Evolutionary conservation across 1,139 yeast genomes (phyloP), one percentile per base, ranked within the genome.

Genomic region (Kodamaea arcana): DNA sequence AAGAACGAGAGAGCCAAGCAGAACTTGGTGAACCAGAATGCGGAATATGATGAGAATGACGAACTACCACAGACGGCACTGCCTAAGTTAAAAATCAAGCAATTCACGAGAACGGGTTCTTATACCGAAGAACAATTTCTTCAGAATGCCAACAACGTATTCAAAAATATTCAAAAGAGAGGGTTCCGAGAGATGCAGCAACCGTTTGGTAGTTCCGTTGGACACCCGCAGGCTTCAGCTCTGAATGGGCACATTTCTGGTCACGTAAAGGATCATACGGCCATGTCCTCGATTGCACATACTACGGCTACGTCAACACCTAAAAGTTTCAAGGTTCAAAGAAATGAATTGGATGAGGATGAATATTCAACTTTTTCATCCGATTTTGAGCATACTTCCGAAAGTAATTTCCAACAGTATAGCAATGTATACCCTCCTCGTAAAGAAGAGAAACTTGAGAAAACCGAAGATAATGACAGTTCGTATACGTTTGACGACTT

Each of bases 291-390:
- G 3, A 41, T 40, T 25, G 33, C 48, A 7, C 52, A 46, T 26
- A 43, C 60, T 1, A 65, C 69, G 1, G 63, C 65, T 8, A 65
- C 71, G 2, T 65, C 71, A 2, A 65, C 72, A 0, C 72, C 72
- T 0, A 62, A 61, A 34, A 50, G 48, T 15, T 47, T 43, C 24
- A 61, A 54, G 37, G n/a, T 8, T 15, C 16, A 30, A 27, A 5
- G 29, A 15, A 12, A 15, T 25, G 12, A 25, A 8, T 3, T 18
- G 5, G 36, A 28, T 15, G 47, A 44, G 5, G 57, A 58, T 33
- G 66, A 58, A 12, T 62, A 60, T 40, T 58, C 69, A 2, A 60
- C 72, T 1, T 65, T 56, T 37, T 58, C 69, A 3, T 60, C 65
- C 31, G 68, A 62, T 2, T 59, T 57, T 42, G 60, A 58, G 15